phyloP scores from a whole-genome alignment of 805 yeast species.

The Kazachstania kunashirensis region DNA sequence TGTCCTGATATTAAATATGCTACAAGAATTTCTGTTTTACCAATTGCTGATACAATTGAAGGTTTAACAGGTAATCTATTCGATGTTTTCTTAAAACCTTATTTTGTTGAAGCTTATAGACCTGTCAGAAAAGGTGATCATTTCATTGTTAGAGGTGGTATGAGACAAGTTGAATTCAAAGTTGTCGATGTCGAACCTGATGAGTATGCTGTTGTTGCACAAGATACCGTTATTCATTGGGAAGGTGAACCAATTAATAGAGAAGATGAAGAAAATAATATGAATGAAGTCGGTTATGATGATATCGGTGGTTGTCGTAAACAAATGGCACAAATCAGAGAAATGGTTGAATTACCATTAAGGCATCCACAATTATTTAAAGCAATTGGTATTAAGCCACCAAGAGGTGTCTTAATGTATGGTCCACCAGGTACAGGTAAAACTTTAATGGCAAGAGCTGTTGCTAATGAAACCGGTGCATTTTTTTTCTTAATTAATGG shows the following conservation, averaged over 20 bases:
- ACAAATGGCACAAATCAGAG: slow-evolving; percentile 99
- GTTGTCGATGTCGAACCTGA: slow-evolving; percentile 97
- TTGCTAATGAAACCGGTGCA: slow-evolving; percentile 98
- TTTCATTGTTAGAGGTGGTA: slow-evolving; percentile 94
- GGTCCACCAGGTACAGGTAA: slow-evolving; percentile 99
- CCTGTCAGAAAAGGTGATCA: slow-evolving; percentile 97
- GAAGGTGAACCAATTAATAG: slow-evolving; percentile 95
- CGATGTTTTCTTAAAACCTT: slow-evolving; percentile 93
- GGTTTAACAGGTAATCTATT: slow-evolving; percentile 94
- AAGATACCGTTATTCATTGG: slow-evolving; percentile 94
- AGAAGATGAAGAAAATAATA: slow-evolving; percentile 58
- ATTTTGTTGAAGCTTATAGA: slow-evolving; percentile 97
- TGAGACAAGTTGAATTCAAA: slow-evolving; percentile 98
- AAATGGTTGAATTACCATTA: slow-evolving; percentile 93
- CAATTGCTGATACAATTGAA: slow-evolving; percentile 96
- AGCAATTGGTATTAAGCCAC: slow-evolving; percentile 97
- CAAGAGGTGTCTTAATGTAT: slow-evolving; percentile 94
- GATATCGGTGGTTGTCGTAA: slow-evolving; percentile 99
- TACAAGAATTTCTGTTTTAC: slow-evolving; percentile 84
- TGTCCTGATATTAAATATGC: slow-evolving; percentile 98
- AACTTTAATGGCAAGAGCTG: slow-evolving; percentile 99
- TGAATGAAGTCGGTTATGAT: slow-evolving; percentile 96
- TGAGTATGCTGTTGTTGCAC: slow-evolving; percentile 95
- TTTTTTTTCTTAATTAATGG: slow-evolving; percentile 96
- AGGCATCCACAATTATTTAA: slow-evolving; percentile 98